Percentiles rank a stretch among this genome's conserved stretches.
phyloP scores from a whole-genome alignment of 176 grass and related monocot species.

The Oryza nivara region DNA sequence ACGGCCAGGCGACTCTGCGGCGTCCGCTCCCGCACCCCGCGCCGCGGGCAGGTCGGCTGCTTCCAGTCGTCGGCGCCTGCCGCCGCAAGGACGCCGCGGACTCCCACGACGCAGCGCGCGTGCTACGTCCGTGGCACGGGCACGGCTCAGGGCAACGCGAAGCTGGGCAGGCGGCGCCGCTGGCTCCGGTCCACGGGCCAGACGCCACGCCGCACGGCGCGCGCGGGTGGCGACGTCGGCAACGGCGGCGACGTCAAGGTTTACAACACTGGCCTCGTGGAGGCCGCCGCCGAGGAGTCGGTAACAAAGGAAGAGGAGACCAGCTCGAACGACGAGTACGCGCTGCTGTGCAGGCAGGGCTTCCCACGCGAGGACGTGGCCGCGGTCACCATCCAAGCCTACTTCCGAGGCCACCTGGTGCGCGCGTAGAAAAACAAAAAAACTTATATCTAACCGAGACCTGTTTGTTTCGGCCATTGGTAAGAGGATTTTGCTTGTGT shows the following conservation, averaged over 20 bases:
- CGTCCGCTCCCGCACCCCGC: slow-evolving; percentile 47
- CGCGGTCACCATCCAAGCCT: slow-evolving; percentile 81
- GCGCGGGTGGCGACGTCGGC: slow-evolving; percentile 5
- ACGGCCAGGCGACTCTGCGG: slow-evolving; percentile 53
- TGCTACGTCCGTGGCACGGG: slow-evolving; percentile 41
- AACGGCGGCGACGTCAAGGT: slow-evolving; percentile 32
- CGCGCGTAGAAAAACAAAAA: not conserved
- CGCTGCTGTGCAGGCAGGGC: slow-evolving; percentile 60
- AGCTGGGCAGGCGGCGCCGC: slow-evolving; percentile 40
- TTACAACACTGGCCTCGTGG: slow-evolving; percentile 41
- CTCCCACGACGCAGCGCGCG: slow-evolving; percentile 39
- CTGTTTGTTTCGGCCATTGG: not conserved
- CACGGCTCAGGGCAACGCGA: slow-evolving; percentile 29
- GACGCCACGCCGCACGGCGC: slow-evolving; percentile 37
- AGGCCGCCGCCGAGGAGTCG: slow-evolving; percentile 1
- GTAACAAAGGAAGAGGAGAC: slow-evolving; percentile 31
- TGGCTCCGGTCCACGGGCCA: slow-evolving; percentile 51
- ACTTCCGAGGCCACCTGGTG: slow-evolving; percentile 80
- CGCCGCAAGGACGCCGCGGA: slow-evolving; percentile 30
- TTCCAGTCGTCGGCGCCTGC: not conserved
- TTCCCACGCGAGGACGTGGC: slow-evolving; percentile 76
- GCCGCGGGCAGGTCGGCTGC: slow-evolving; percentile 40
- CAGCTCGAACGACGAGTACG: slow-evolving; percentile 65
- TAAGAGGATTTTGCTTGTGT: not conserved
- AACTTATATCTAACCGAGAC: not conserved